phyloP scores from a whole-genome alignment of 352 stramenopile species.

The Pythium myriotylum region DNA sequence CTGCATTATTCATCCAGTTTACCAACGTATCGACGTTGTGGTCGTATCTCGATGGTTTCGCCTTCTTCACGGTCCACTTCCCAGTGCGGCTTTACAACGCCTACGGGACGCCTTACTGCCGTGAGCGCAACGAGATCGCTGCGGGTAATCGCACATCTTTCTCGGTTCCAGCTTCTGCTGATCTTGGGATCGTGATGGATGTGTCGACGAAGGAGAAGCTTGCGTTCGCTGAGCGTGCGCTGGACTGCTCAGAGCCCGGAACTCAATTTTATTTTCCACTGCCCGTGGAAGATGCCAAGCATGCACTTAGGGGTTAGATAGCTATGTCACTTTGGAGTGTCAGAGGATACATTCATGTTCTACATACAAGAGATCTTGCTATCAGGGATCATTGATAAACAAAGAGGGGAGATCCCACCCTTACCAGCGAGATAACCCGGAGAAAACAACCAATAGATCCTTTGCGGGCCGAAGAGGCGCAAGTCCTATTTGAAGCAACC shows the following conservation, averaged over 20 bases:
- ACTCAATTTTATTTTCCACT: slow-evolving; percentile 9
- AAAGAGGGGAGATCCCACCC: no score
- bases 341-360: no score
- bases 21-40: slow-evolving; percentile 18
- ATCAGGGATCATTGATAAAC: no score
- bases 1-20: slow-evolving; percentile 8
- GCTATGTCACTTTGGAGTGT: neutral
- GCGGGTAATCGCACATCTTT: neutral
- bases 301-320: neutral
- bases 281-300: neutral
- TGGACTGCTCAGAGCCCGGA: slow-evolving; percentile 6
- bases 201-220: slow-evolving; percentile 8
- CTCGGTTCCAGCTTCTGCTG: neutral
- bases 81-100: slow-evolving; percentile 9
- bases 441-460: no score
- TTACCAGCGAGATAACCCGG: no score
- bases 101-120: slow-evolving; percentile 11
- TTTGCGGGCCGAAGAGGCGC: no score
- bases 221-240: neutral
- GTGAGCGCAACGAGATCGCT: slow-evolving; percentile 8
- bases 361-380: no score
- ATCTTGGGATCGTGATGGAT: slow-evolving; percentile 9
- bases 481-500: no score
- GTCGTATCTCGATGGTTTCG: slow-evolving; percentile 11
- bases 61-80: neutral